phyloP scores from a whole-genome alignment of 768 basidiomycete species.

The Kondoa subrosea region DNA sequence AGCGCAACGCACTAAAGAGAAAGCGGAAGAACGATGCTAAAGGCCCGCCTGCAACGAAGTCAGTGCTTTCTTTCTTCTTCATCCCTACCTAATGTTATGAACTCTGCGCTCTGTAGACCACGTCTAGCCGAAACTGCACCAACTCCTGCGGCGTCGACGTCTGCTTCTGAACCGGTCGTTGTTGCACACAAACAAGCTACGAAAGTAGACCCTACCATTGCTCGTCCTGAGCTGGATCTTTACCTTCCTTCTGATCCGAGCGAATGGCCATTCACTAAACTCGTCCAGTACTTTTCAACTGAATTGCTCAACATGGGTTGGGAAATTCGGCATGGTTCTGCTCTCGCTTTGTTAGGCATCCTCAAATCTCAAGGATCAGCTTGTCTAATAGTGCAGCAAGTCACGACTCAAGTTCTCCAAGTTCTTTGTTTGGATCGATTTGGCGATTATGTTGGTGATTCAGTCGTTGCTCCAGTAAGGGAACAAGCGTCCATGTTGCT shows the following conservation, averaged over 20 bases:
- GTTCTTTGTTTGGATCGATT: constrained; percentile 93
- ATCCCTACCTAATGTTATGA: constrained; percentile 31
- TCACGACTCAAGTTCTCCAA: constrained; percentile 68
- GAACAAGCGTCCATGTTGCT: constrained; percentile 91
- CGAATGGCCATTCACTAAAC: constrained; percentile 37
- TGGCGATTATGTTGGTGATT: constrained; percentile 84
- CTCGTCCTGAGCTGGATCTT: constrained; percentile 5
- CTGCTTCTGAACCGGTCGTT: not conserved
- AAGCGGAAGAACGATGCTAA: constrained; percentile 58
- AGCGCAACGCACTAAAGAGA: constrained; percentile 81
- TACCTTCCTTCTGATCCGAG: constrained; percentile 9
- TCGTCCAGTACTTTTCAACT: constrained; percentile 60
- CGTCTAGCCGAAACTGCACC: not conserved
- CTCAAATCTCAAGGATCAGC: constrained; percentile 69
- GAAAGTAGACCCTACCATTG: constrained; percentile 5
- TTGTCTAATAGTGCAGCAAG: constrained; percentile 72
- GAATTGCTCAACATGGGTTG: constrained; percentile 67
- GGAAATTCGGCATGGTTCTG: constrained; percentile 88
- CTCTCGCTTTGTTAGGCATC: constrained; percentile 74
- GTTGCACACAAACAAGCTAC: constrained; percentile 3
- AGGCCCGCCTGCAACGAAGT: constrained; percentile 5
- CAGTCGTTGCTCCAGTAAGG: constrained; percentile 87
- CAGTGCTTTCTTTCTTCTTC: constrained; percentile 28
- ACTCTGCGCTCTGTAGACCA: not conserved
- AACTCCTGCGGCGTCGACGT: not conserved